Evolutionary conservation across 768 basidiomycete species (phyloP).

Genomic region (Mycena vitilis): DNA sequence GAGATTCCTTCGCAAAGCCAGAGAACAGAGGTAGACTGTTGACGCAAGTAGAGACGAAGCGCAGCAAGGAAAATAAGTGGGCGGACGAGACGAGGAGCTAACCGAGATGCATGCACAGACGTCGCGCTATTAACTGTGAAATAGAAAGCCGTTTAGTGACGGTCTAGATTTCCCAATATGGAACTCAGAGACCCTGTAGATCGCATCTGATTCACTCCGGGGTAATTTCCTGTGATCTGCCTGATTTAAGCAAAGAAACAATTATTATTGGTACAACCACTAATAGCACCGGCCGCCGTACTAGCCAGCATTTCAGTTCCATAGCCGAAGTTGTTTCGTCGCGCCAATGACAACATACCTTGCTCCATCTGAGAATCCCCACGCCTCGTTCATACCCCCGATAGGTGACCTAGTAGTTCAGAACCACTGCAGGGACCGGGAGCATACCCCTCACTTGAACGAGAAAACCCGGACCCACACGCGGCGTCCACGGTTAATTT

Average conservation of each 20-base stretch:
- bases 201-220: conserved; percentile 45
- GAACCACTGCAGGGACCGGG: no score
- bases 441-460: neutral
- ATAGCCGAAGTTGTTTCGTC: conserved; percentile 23
- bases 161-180: conserved; percentile 51
- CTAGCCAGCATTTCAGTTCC: conserved; percentile 31
- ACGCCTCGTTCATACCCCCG: no score
- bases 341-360: conserved; percentile 11
- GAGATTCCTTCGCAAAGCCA: no score
- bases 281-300: conserved; percentile 43
- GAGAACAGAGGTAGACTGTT: neutral
- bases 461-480: conserved; percentile 9
- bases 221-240: conserved; percentile 25
- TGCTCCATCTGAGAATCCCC: neutral
- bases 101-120: conserved; percentile 16
- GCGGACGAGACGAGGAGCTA: conserved; percentile 4
- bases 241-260: conserved; percentile 31
- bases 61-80: neutral
- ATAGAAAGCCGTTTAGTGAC: conserved; percentile 36
- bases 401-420: no score
- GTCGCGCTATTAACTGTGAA: conserved; percentile 18
- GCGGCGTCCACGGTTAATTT: conserved; percentile 27
- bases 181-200: conserved; percentile 48
- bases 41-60: neutral
- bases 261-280: conserved; percentile 32